A percentile compares a stretch with the other conserved stretches of the same genome.
These are phyloP conservation scores for Boletus rubescentipes DNA, from an alignment of 768 basidiomycete species.

Conservation along the genomic window DNA sequence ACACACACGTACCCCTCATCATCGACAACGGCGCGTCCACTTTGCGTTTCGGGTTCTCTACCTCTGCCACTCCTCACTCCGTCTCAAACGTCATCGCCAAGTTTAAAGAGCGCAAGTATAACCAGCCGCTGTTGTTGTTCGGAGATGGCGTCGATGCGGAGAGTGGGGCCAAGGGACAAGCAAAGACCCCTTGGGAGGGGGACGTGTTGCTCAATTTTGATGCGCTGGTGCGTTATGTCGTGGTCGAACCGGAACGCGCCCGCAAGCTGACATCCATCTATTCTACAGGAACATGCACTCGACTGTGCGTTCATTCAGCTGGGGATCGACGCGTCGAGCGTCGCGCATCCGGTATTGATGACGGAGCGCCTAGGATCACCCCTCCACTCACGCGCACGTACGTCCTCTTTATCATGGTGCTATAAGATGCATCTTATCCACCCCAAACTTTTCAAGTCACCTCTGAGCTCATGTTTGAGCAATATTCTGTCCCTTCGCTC, in stretches of 20 bases:
- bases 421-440: background rate
- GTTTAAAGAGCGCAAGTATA: slow-evolving; percentile 87
- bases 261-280: slow-evolving; percentile 8
- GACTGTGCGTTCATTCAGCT: slow-evolving; percentile 90
- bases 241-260: background rate
- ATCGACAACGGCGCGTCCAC: slow-evolving; percentile 89
- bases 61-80: slow-evolving; percentile 51
- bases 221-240: slow-evolving; percentile 70
- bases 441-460: slow-evolving; percentile 58
- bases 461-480: slow-evolving; percentile 95
- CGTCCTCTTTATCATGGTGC: slow-evolving; percentile 31
- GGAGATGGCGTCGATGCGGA: slow-evolving; percentile 88
- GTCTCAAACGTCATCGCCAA: slow-evolving; percentile 76
- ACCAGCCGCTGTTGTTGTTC: slow-evolving; percentile 81
- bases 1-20: slow-evolving; percentile 61
- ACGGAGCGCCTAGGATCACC: slow-evolving; percentile 89
- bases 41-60: slow-evolving; percentile 82
- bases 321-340: slow-evolving; percentile 70
- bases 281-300: slow-evolving; percentile 84
- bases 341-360: slow-evolving; percentile 92
- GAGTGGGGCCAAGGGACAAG: slow-evolving; percentile 74
- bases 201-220: slow-evolving; percentile 92
- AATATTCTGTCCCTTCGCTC: slow-evolving; percentile 82
- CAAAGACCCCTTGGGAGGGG: slow-evolving; percentile 88
- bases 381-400: slow-evolving; percentile 82